Conservation (phyloP, 345 rosid species). For the Gossypium turneri region DNA sequence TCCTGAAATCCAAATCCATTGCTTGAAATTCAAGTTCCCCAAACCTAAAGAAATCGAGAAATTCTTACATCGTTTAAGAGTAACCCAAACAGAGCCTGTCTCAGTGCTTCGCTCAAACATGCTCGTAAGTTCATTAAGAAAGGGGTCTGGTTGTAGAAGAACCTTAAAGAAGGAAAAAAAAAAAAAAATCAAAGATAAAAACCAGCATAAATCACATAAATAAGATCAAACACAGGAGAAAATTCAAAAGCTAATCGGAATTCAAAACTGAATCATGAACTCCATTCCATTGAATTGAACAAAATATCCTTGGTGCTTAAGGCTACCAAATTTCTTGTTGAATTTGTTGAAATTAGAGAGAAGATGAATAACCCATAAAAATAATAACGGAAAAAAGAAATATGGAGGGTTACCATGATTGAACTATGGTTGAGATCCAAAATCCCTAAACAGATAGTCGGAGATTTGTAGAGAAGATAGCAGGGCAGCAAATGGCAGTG, state of each 20-base stretch:
- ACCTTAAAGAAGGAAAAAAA: constrained; percentile 35
- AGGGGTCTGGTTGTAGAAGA: constrained; percentile 75
- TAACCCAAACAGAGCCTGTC: constrained; percentile 87
- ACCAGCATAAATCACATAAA: neutral
- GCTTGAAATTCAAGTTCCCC: neutral
- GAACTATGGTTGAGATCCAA: neutral
- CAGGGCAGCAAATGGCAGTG: neutral
- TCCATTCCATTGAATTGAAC: neutral
- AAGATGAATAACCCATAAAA: neutral
- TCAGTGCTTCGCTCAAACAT: constrained; percentile 83
- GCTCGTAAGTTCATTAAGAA: constrained; percentile 83
- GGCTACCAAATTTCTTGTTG: neutral
- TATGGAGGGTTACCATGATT: neutral
- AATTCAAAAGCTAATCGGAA: neutral
- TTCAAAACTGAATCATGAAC: neutral
- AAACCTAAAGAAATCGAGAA: neutral
- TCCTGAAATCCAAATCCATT: neutral
- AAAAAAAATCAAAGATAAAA: neutral
- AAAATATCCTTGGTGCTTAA: neutral
- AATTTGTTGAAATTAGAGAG: neutral
- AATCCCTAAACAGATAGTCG: neutral
- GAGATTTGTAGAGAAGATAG: neutral
- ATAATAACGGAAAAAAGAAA: neutral
- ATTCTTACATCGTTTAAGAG: constrained; percentile 78
- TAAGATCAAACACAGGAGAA: neutral